A percentile compares a stretch with the other conserved stretches of the same genome.
These are phyloP conservation scores for Fusarium papillatum DNA, from an alignment of 2,329 filamentous ascomycete species.

Conservation along the genomic window DNA sequence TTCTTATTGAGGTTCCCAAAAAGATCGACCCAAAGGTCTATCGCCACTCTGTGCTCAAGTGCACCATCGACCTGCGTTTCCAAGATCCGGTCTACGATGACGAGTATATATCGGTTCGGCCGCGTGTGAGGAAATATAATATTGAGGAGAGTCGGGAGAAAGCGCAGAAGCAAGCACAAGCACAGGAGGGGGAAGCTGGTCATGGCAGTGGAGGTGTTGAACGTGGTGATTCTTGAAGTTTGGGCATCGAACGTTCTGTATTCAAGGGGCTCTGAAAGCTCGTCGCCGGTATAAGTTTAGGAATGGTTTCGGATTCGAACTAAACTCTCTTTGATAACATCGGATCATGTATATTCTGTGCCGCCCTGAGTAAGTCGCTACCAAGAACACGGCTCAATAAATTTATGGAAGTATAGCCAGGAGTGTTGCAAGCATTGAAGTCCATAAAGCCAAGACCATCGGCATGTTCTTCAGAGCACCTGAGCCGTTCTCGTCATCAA, in stretches of 20 bases:
- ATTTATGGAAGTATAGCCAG: neutral
- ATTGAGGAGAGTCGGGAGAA: too few relatives aligned
- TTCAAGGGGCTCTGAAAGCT: too few relatives aligned
- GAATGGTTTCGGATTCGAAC: too few relatives aligned
- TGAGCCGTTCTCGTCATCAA: neutral
- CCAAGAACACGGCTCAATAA: too few relatives aligned
- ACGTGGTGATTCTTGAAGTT: neutral
- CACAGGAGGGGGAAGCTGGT: neutral
- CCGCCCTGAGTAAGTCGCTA: neutral
- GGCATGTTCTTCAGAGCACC: neutral
- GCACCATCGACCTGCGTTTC: neutral
- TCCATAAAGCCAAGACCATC: neutral
- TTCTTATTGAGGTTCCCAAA: conserved; percentile 1
- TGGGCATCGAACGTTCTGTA: too few relatives aligned
- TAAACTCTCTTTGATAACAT: neutral
- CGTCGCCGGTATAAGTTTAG: too few relatives aligned
- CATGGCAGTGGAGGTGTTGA: neutral
- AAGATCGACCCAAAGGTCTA: neutral
- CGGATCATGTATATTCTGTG: neutral
- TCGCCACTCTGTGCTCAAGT: neutral
- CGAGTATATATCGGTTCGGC: neutral
- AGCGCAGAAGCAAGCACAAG: neutral
- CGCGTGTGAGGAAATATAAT: neutral
- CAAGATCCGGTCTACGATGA: neutral
- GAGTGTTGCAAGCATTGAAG: neutral